Evolutionary conservation across 495 filamentous ascomycete species (phyloP), one percentile per base, ranked within the genome.

Genomic region (Penicillium cosmopolitanum): DNA sequence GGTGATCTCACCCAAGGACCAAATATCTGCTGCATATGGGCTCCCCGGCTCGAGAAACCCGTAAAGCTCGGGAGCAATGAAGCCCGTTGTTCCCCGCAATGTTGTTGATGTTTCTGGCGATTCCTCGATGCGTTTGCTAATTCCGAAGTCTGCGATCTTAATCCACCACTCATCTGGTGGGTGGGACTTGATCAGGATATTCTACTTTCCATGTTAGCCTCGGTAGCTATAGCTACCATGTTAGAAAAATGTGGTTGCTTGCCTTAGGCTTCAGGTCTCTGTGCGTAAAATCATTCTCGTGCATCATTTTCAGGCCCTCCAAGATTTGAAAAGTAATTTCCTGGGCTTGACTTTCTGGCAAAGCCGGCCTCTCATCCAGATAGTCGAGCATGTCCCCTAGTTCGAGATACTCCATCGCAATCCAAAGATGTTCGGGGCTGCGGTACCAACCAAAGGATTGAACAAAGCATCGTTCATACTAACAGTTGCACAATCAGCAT

Each of bases 391-490:
- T 54, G 51, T 69, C 69, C 21, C 67, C 67, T 25, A 51, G 38
- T 23, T 69, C 61, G 19, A 69, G 58, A 40, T 72, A 77, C 61
- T 77, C 75, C 74, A 77, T 77, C 4, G 70, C 65, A 31, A 78
- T 73, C 56, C 62, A 78, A 19, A 78, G 51, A 15, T 51, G 42
- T 4, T 60, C 56, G 0, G 55, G 23, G n/a, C 12, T 25, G 51
- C 74, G 65, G 52, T 68, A 76, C 73, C 70, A 75, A 6, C 46
- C 46, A 28, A 48, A 48, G 5, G 46, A 48, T 80, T 70, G 90
- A 88, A 43, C 90, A 83, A 51, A 91, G 64, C 9, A 78, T 69
- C 58, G 85, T 81, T 87, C 87, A 90, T 19, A 84, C 74, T 3
- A 31, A 9, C 8, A 31, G 1, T 67, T 69, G 55, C 80, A 85